Base-by-base conservation (phyloP, 257 asterid species). In the Prunella vulgaris region DNA sequence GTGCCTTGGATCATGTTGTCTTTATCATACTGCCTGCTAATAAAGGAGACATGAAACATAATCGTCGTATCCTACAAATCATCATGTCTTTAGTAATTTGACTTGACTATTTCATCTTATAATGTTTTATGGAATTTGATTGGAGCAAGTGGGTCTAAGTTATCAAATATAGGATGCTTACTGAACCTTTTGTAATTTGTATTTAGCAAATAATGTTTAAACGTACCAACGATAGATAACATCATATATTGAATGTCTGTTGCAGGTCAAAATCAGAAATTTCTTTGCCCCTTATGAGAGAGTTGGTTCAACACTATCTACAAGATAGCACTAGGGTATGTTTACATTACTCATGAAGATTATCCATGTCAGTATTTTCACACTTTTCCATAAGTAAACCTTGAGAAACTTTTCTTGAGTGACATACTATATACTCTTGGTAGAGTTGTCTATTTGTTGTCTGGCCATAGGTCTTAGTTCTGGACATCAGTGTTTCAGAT, bases 261-360 rank as follows among this genome's bases (percentile, higher is more conserved):
- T 81, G 77, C 94, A 93, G 99, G 88, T 83, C 81, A 70, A 91
- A 86, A 79, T 85, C 99, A 54, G 99, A 94, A 74, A 86, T 94
- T 62, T 84, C 97, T 57, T 75, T 94, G 71, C 97, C 97, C 59
- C 74, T 94, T 63, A 86, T 87, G 95, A 88, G 80, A 80, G 99
- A 94, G 82, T 79, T 94, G 87, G 87, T 85, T 68, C 96, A 92
- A 7, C 97, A 91, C 68, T 94, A 94, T 83, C 95, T 94, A 71
- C 99, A 94, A 81, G 99, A 94, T 71, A 81, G 80, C 87, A 88
- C 83, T 82, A 86, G 86, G 96, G 99, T 93, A 86, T 49, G 79
- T 71, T 51, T 58, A 15, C 42, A 70, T 64, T 64, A 77, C 78
- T 65, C 71, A 72, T 68, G 66, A 53, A 65, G 18, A 56, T 42